A percentile compares a stretch with the other conserved stretches of the same genome.
phyloP scores from a whole-genome alignment of 345 rosid species.

The Turnera subulata region DNA sequence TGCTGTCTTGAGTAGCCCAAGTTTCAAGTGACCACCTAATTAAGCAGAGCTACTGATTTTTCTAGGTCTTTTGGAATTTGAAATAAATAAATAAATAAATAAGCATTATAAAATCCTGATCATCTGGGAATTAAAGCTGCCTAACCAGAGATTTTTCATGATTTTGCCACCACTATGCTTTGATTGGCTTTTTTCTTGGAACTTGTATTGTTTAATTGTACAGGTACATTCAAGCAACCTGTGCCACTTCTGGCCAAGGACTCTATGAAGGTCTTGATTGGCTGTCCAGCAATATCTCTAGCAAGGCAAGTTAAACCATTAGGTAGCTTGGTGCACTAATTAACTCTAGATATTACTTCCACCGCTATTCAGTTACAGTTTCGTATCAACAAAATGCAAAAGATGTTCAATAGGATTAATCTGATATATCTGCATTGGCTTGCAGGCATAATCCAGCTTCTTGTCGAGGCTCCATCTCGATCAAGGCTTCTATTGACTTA shows the following conservation, averaged over 20 bases:
- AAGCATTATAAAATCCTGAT: not conserved
- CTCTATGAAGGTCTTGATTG: slow-evolving; percentile 74
- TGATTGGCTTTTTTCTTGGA: not conserved
- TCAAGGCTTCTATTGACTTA: not conserved
- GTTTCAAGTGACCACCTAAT: too few species aligned
- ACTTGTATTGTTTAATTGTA: slow-evolving; percentile 3
- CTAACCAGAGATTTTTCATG: not conserved
- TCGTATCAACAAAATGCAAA: too few species aligned
- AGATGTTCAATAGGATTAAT: too few species aligned
- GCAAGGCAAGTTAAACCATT: slow-evolving; percentile 36
- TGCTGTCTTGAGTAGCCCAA: too few species aligned
- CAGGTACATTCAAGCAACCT: slow-evolving; percentile 59
- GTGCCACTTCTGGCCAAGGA: slow-evolving; percentile 67
- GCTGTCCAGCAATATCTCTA: slow-evolving; percentile 54
- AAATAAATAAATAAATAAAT: too few species aligned
- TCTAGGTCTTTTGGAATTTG: too few species aligned
- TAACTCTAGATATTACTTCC: too few species aligned
- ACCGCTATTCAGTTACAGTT: too few species aligned
- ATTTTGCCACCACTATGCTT: not conserved
- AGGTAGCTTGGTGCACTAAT: too few species aligned
- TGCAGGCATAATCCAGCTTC: slow-evolving; percentile 10
- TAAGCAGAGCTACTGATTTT: too few species aligned
- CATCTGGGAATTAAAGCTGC: not conserved
- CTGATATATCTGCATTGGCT: too few species aligned
- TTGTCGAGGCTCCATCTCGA: not conserved